Evolutionary conservation across 1,139 yeast species (phyloP), one percentile per base, ranked within the genome.

Genomic region (Zhuliangozyma blackwelliae): DNA sequence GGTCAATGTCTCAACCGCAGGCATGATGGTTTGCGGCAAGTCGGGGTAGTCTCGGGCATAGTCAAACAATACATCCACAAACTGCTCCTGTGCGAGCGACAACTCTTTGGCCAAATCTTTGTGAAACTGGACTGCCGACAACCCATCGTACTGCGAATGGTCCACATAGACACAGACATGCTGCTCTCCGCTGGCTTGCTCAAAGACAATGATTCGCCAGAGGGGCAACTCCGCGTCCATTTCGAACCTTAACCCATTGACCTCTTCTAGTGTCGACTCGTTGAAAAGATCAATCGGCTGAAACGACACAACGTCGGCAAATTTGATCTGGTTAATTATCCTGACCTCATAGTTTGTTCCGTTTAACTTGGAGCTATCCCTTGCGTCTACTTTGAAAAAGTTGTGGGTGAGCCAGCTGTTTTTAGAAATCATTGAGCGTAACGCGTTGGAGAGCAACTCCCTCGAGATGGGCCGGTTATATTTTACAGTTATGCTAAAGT

Each of bases 91-190:
- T 2, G 48, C 29, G 12, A 8, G 10, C 3, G 40, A 32, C 21
- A 47, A 45, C 16, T 50, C 54, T 11, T 38, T 37, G 2, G 56
- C 39, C 36, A 68, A 52, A 25, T 63, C 62, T 10, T 50, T 44
- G 34, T 64, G 72, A 45, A 69, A 66, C 30, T 50, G 48, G 7
- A 51, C 46, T 1, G 57, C 68, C 2, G 68, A 49, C 11, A 49
- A 51, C 3, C 74, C 75, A 45, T 68, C 74, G 28, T 55, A 55
- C 10, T 61, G 44, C 1, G 58, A 30, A 44, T 69, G 75, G 43
- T 68, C 68, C 39, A 57, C 57, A 19, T 49, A 50, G 27, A 57
- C 58, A 5, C 62, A 36, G 5, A 65, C 27, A 27, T 58, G 52
- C 38, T 53, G 61, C 3, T 36, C 48, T 1, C 42, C 45, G n/a